phyloP scores from a whole-genome alignment of 2,329 filamentous ascomycete species.

The Alternaria postmessia region DNA sequence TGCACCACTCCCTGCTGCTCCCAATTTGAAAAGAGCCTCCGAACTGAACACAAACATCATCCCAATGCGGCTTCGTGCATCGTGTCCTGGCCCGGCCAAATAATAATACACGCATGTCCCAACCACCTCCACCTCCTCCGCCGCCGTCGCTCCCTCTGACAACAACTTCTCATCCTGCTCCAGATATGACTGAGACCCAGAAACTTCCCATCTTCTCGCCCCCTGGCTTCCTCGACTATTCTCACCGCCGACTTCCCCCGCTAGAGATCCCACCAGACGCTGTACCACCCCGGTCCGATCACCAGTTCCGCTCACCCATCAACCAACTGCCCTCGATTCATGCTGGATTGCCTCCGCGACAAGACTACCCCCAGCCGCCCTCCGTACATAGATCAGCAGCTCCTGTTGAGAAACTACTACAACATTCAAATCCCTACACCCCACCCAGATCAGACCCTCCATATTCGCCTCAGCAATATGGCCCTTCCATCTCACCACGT shows the following conservation, averaged over 20 bases:
- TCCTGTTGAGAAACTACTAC: conserved; percentile 48
- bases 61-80: conserved; percentile 54
- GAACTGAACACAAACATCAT: conserved; percentile 46
- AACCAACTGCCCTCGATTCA: conserved; percentile 50
- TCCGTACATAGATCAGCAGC: conserved; percentile 39
- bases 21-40: conserved; percentile 46
- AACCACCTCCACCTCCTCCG: conserved; percentile 49
- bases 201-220: conserved; percentile 53
- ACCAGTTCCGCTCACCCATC: conserved; percentile 51
- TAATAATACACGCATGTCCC: conserved; percentile 56
- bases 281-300: conserved; percentile 50
- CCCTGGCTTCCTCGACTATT: conserved; percentile 51
- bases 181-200: conserved; percentile 58
- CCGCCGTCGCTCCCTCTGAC: conserved; percentile 54
- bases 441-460: conserved; percentile 51
- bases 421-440: conserved; percentile 49
- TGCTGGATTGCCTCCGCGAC: conserved; percentile 41
- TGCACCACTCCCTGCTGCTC: conserved; percentile 49
- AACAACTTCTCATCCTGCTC: conserved; percentile 42
- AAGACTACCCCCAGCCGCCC: conserved; percentile 36
- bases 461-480: conserved; percentile 52
- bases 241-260: conserved; percentile 51
- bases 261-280: conserved; percentile 50
- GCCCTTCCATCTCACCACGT: conserved; percentile 48
- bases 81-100: conserved; percentile 50